Conservation (phyloP, 164 flowering plant genomes). For the Kingdonia uniflora region DNA sequence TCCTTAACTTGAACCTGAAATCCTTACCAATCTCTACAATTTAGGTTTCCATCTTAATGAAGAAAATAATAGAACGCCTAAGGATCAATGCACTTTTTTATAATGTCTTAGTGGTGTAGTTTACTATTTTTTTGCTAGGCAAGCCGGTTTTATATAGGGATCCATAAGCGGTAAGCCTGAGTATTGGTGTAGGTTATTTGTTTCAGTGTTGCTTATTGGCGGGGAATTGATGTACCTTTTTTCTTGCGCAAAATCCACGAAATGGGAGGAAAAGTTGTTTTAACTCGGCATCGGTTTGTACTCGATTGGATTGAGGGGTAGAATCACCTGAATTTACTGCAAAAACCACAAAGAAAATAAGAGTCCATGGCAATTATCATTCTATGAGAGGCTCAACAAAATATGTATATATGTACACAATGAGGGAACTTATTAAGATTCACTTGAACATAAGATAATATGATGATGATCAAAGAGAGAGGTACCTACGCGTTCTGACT, state of each 20-base stretch:
- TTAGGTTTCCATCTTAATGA: too few species aligned
- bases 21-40: background rate
- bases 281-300: slow-evolving; percentile 10
- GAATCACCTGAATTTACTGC: background rate
- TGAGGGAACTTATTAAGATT: background rate
- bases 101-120: too few species aligned
- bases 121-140: too few species aligned
- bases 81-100: too few species aligned
- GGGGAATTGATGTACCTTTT: slow-evolving; percentile 11
- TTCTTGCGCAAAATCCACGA: slow-evolving; percentile 24
- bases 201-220: too few species aligned
- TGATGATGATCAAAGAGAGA: slow-evolving; percentile 1
- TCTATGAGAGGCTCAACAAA: background rate
- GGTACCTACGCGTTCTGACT: slow-evolving; percentile 15
- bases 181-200: too few species aligned
- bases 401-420: background rate
- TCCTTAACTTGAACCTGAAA: slow-evolving; percentile 50
- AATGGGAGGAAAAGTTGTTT: slow-evolving; percentile 19
- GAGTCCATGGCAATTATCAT: too few species aligned
- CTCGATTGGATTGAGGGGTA: background rate
- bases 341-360: too few species aligned
- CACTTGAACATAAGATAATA: background rate
- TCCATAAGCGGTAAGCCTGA: too few species aligned
- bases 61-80: too few species aligned
- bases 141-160: too few species aligned